phyloP scores from a whole-genome alignment of 441 rosid genomes.

The Adansonia madagascariensis region DNA sequence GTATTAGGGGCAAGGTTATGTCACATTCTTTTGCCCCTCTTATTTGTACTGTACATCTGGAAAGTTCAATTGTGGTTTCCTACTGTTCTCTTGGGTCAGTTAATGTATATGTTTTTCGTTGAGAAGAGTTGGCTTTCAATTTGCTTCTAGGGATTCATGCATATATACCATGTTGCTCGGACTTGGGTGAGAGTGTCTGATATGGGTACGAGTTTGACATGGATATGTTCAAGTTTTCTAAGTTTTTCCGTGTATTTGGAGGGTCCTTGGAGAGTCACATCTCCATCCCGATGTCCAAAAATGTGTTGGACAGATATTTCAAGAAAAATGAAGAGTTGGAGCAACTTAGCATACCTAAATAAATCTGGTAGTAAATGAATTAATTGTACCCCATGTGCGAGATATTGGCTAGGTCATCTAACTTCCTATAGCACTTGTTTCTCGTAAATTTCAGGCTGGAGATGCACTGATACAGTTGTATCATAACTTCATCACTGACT shows the following conservation, averaged over 20 bases:
- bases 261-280: no score
- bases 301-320: no score
- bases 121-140: neutral
- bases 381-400: neutral
- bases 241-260: no score
- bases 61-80: neutral
- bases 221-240: no score
- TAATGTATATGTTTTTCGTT: neutral
- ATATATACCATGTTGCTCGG: no score
- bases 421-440: neutral
- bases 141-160: neutral
- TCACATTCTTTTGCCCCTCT: neutral
- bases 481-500: conserved; percentile 86
- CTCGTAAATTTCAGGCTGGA: conserved; percentile 66
- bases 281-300: no score
- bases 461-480: conserved; percentile 88
- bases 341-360: neutral
- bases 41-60: neutral
- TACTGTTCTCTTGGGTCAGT: neutral
- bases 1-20: neutral
- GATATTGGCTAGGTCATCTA: conserved; percentile 18
- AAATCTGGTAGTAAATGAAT: neutral
- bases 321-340: no score
- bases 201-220: no score
- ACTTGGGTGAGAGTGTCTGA: no score